phyloP scores from a whole-genome alignment of 805 yeast genomes.

The Lipomyces spencermartinsiae region DNA sequence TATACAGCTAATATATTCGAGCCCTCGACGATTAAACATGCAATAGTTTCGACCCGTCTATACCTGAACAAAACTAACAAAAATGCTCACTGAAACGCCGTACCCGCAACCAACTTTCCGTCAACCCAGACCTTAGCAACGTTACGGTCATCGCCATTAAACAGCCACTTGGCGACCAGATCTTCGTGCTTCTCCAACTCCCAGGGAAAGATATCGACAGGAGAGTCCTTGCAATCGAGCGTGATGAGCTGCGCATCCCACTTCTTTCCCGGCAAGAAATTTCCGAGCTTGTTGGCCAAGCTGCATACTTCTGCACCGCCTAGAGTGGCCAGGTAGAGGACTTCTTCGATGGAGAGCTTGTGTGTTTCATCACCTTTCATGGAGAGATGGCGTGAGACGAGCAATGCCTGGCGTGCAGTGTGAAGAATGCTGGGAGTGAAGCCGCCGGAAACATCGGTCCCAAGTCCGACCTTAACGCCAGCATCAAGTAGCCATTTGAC shows the following conservation, averaged over 20 bases:
- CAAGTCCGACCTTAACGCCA: slow-evolving; percentile 77
- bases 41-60: neutral
- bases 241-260: slow-evolving; percentile 87
- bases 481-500: slow-evolving; percentile 70
- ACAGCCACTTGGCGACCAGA: slow-evolving; percentile 85
- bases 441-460: slow-evolving; percentile 83
- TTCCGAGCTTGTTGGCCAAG: slow-evolving; percentile 64
- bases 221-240: slow-evolving; percentile 56
- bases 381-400: slow-evolving; percentile 74
- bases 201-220: slow-evolving; percentile 78
- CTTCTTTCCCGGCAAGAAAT: slow-evolving; percentile 75
- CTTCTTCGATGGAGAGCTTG: slow-evolving; percentile 71
- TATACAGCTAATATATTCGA: neutral
- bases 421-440: slow-evolving; percentile 67
- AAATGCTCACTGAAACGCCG: slow-evolving; percentile 45
- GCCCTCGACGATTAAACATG: neutral
- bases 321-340: slow-evolving; percentile 77
- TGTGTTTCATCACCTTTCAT: slow-evolving; percentile 57
- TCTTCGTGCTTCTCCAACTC: slow-evolving; percentile 55
- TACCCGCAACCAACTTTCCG: slow-evolving; percentile 67
- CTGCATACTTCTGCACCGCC: slow-evolving; percentile 87
- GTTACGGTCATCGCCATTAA: slow-evolving; percentile 93
- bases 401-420: slow-evolving; percentile 70
- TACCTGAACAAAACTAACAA: neutral
- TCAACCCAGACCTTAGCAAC: slow-evolving; percentile 80